phyloP scores from a whole-genome alignment of 371 early-diverging fungal species.

The Parasitella parasitica region DNA sequence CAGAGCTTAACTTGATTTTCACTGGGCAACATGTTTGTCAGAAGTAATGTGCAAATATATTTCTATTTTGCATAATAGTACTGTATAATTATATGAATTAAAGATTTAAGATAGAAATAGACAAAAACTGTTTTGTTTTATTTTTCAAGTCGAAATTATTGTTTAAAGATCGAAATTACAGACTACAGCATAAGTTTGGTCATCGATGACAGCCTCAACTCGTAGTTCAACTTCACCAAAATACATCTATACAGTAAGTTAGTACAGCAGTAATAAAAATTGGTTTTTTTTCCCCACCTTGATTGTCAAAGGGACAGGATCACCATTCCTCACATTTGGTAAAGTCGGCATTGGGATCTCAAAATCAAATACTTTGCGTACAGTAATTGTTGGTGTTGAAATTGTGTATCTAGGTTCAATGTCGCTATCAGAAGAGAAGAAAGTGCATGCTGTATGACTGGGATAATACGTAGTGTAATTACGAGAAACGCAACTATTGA shows the following conservation, averaged over 20 bases:
- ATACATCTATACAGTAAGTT: constrained; percentile 55
- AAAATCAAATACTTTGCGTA: constrained; percentile 59
- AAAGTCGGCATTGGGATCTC: constrained; percentile 60
- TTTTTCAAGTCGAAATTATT: no score
- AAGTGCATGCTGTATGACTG: constrained; percentile 53
- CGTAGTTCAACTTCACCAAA: constrained; percentile 63
- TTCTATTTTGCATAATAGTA: no score
- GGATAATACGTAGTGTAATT: constrained; percentile 59
- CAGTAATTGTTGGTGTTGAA: constrained; percentile 31
- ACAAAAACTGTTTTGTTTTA: no score
- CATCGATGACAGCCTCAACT: constrained; percentile 59
- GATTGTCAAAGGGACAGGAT: constrained; percentile 39
- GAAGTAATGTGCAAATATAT: no score
- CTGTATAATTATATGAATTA: no score
- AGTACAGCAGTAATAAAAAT: not conserved
- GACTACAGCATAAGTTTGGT: constrained; percentile 46
- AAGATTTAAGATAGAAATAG: no score
- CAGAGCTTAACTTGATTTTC: no score
- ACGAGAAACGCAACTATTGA: constrained; percentile 53
- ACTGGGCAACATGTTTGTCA: no score
- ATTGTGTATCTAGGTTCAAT: constrained; percentile 57
- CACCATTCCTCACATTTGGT: constrained; percentile 40
- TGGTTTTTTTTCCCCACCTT: constrained; percentile 18
- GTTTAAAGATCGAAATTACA: constrained; percentile 43
- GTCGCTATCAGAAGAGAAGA: constrained; percentile 53